These are phyloP conservation scores for Teratosphaeria viscida DNA, from an alignment of 2,329 filamentous ascomycete genomes.

Conservation along the genomic window DNA sequence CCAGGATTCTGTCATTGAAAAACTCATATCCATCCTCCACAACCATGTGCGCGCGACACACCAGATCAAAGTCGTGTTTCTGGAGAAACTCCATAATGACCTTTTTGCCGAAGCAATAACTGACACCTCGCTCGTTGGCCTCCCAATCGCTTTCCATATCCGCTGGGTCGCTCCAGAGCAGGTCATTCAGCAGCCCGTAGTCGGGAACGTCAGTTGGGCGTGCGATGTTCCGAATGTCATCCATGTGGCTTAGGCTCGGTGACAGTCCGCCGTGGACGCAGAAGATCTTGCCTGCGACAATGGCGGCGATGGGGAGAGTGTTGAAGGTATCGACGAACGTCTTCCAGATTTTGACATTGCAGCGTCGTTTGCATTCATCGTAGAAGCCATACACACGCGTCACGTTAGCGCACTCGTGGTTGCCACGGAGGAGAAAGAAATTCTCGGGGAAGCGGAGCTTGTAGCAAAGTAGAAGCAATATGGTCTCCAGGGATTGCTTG, in stretches of 20 bases:
- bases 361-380: conserved; percentile 92
- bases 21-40: conserved; percentile 99
- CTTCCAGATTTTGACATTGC: conserved; percentile 97
- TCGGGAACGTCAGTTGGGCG: conserved; percentile 95
- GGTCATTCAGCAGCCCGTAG: conserved; percentile 87
- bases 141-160: conserved; percentile 97
- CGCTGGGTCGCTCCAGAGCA: conserved; percentile 94
- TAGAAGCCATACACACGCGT: conserved; percentile 96
- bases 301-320: conserved; percentile 86
- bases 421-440: conserved; percentile 88
- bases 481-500: conserved; percentile 92
- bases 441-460: conserved; percentile 97
- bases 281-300: conserved; percentile 94
- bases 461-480: conserved; percentile 84
- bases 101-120: conserved; percentile 97
- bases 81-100: conserved; percentile 95
- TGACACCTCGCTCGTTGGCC: conserved; percentile 90
- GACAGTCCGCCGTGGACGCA: conserved; percentile 93
- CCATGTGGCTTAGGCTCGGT: conserved; percentile 89
- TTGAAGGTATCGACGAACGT: conserved; percentile 97
- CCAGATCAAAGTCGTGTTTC: conserved; percentile 90
- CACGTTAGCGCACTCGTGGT: conserved; percentile 94
- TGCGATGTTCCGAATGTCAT: conserved; percentile 92
- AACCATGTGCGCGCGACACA: conserved; percentile 97
- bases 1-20: conserved; percentile 86